Evolutionary conservation across 768 basidiomycete genomes (phyloP).

Genomic region (Termitomyces sp.): DNA sequence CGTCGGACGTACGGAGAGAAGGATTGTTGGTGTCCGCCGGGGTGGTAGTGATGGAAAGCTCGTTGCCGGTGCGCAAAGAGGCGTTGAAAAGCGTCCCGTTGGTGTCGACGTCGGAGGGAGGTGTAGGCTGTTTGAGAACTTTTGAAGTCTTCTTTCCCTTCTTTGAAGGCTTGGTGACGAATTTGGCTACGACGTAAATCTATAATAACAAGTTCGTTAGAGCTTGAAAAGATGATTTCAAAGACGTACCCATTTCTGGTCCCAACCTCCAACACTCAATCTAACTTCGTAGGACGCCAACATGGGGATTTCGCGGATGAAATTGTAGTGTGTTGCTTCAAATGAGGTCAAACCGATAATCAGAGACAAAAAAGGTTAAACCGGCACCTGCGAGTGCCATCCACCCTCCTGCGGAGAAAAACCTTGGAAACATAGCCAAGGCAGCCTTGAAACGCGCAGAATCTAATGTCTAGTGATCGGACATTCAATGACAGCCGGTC

Average conservation of each 20-base stretch:
- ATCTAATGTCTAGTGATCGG: slow-evolving; percentile 32
- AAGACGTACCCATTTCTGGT: slow-evolving; percentile 61
- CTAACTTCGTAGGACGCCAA: slow-evolving; percentile 57
- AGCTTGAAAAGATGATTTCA: background rate
- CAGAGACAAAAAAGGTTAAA: slow-evolving; percentile 17
- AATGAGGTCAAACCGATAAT: background rate
- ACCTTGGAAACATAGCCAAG: slow-evolving; percentile 46
- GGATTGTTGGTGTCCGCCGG: slow-evolving; percentile 12
- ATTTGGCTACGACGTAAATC: slow-evolving; percentile 61
- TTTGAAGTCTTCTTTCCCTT: slow-evolving; percentile 20
- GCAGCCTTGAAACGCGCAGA: slow-evolving; percentile 42
- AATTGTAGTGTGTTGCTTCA: slow-evolving; percentile 61
- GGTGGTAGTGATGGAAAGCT: slow-evolving; percentile 16
- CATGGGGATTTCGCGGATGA: slow-evolving; percentile 66
- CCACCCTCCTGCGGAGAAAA: slow-evolving; percentile 56
- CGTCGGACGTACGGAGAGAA: slow-evolving; percentile 20
- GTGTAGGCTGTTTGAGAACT: slow-evolving; percentile 7
- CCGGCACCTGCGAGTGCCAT: slow-evolving; percentile 49
- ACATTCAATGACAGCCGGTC: background rate
- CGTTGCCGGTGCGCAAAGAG: slow-evolving; percentile 30
- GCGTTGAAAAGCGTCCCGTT: slow-evolving; percentile 15
- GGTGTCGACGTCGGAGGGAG: slow-evolving; percentile 1
- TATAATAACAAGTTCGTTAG: slow-evolving; percentile 16
- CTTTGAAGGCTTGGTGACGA: slow-evolving; percentile 47
- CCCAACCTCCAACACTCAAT: slow-evolving; percentile 56